phyloP scores from a whole-genome alignment of 2,329 filamentous ascomycete genomes.

The Ophiocordyceps robertsii region DNA sequence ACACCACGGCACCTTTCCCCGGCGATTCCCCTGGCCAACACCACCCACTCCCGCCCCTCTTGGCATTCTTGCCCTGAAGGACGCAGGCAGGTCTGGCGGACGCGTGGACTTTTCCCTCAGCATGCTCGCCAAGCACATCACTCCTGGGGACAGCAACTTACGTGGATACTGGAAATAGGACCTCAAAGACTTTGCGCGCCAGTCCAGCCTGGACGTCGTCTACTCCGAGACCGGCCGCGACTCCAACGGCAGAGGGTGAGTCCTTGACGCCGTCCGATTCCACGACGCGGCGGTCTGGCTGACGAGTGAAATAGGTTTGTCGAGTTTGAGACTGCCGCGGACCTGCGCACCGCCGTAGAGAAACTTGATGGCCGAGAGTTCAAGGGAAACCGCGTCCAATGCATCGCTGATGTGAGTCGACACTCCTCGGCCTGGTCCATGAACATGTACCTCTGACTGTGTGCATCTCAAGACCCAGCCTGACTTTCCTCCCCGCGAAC shows the following conservation, averaged over 20 bases:
- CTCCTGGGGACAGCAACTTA: slow-evolving; percentile 61
- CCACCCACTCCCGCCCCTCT: neutral
- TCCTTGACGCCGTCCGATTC: slow-evolving; percentile 7
- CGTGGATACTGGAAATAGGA: slow-evolving; percentile 79
- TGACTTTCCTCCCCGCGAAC: slow-evolving; percentile 56
- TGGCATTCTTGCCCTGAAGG: slow-evolving; percentile 14
- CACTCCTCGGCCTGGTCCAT: neutral
- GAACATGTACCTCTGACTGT: slow-evolving; percentile 7
- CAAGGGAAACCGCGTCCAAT: slow-evolving; percentile 77
- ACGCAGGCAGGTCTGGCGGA: slow-evolving; percentile 17
- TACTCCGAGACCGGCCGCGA: slow-evolving; percentile 94
- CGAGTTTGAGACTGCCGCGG: slow-evolving; percentile 87
- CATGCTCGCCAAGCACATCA: slow-evolving; percentile 10
- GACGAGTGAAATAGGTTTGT: slow-evolving; percentile 56
- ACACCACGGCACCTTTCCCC: slow-evolving; percentile 10
- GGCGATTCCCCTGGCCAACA: slow-evolving; percentile 2
- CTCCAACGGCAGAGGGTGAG: slow-evolving; percentile 82
- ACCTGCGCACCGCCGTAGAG: slow-evolving; percentile 82
- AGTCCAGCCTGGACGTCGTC: slow-evolving; percentile 92
- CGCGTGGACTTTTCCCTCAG: slow-evolving; percentile 16
- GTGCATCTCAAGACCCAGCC: slow-evolving; percentile 53
- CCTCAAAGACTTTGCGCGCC: slow-evolving; percentile 97
- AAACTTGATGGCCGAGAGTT: slow-evolving; percentile 91
- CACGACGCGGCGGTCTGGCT: slow-evolving; percentile 1
- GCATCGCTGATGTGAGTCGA: slow-evolving; percentile 63